Conservation (phyloP, 1,284 basidiomycete genomes). For the Agaricales sp. region DNA sequence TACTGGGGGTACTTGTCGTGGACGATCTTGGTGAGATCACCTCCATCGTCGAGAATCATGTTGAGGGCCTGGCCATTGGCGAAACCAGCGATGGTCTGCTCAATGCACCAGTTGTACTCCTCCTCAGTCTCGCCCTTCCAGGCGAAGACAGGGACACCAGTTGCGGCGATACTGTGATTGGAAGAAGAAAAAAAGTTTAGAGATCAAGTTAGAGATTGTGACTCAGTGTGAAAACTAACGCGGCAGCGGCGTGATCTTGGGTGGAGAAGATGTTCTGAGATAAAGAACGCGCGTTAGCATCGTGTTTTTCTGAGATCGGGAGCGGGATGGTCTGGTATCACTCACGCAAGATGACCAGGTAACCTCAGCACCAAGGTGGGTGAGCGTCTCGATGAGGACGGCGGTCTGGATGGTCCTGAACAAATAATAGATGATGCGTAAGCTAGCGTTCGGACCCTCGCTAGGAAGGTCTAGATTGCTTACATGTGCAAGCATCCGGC, state of each 20-base stretch:
- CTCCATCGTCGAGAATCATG: conserved; percentile 99
- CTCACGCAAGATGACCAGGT: conserved; percentile 97
- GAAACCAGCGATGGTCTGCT: conserved; percentile 88
- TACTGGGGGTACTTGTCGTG: conserved; percentile 95
- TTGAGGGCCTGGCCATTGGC: conserved; percentile 76
- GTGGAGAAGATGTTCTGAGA: conserved; percentile 97
- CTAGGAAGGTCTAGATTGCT: conserved; percentile 11
- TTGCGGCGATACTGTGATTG: conserved; percentile 76
- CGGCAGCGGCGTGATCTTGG: conserved; percentile 97
- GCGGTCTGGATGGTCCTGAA: conserved; percentile 92
- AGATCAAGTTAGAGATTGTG: conserved; percentile 1
- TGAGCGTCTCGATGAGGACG: conserved; percentile 94
- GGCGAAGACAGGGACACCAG: conserved; percentile 96
- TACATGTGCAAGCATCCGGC: conserved; percentile 97
- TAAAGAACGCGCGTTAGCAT: conserved; percentile 9
- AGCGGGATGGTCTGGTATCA: conserved; percentile 14
- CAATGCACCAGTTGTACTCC: conserved; percentile 97
- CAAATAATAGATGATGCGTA: conserved; percentile 2
- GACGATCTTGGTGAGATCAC: conserved; percentile 91
- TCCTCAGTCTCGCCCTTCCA: conserved; percentile 99
- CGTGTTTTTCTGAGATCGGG: conserved; percentile 6
- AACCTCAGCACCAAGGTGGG: conserved; percentile 92
- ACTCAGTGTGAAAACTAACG: too few species aligned
- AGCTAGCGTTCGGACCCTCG: too few species aligned
- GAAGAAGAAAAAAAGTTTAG: conserved; percentile 4